Evolutionary conservation across 2,329 filamentous ascomycete species (phyloP), one percentile per base, ranked within the genome.

Genomic region (Cladorrhinum sp.): DNA sequence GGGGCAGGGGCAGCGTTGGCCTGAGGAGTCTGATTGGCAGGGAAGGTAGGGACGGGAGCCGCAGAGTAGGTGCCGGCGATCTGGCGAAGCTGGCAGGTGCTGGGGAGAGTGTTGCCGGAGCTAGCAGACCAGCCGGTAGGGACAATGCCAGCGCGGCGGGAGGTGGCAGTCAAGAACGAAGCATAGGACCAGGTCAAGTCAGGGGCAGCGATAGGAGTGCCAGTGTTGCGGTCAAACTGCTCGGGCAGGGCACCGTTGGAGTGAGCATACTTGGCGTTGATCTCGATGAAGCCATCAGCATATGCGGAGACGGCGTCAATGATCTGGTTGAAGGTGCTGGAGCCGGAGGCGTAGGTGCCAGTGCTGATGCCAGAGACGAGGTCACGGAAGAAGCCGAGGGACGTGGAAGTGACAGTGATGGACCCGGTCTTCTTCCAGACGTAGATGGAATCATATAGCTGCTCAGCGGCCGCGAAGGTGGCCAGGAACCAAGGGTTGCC

Each of bases 401-500:
- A 92, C 1, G 80, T 80, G 0, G 78, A 75, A 4, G 85, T 88
- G 51, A 93, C 82, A 0, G 80, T 82, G 67, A 96, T 81, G 5
- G 79, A 86, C 1, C 85, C 86, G 24, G 79, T 73, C 36, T 78
- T 74, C 63, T 87, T 79, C 89, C 89, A 93, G 54, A 88, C 85
- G 65, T 88, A 87, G 1, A 92, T 69, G 1, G 91, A 88, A 67
- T 90, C 87, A 71, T 92, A 93, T 2, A 96, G 81, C 70, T 90
- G 87, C 74, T 95, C 91, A 2, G 90, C 91, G 0, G 89, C 89
- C 1, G 89, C 90, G 27, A 92, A 79, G 1, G 89, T 93, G 67
- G 83, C 83, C 12, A 93, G 80, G 68, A 92, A 90, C 91, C 91
- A 95, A 1, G 91, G 91, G 72, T 95, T 92, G 1, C 90, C 90